A percentile compares a stretch with the other conserved stretches of the same genome.
phyloP scores from a whole-genome alignment of 805 yeast genomes.

The Schizosaccharomyces lindneri region DNA sequence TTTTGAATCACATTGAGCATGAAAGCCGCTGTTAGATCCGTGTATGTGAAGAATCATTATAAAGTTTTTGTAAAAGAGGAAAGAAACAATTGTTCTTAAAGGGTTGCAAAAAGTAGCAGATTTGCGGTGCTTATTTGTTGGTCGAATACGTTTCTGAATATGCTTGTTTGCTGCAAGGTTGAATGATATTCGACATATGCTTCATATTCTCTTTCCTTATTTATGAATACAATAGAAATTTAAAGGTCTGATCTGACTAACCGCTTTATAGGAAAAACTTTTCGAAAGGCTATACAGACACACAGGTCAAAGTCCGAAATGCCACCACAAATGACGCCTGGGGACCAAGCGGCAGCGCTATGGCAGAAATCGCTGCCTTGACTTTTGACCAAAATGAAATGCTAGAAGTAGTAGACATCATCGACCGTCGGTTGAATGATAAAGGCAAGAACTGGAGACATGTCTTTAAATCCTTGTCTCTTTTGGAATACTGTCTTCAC shows the following conservation, averaged over 20 bases:
- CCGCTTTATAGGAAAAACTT: conserved; percentile 31
- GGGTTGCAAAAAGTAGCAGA: no score
- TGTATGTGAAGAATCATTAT: background rate
- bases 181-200: no score
- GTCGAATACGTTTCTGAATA: no score
- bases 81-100: background rate
- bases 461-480: conserved; percentile 69
- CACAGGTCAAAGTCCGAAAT: conserved; percentile 71
- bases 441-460: conserved; percentile 96
- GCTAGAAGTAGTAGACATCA: conserved; percentile 77
- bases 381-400: conserved; percentile 53
- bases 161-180: no score
- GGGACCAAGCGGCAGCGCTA: conserved; percentile 57
- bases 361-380: conserved; percentile 60
- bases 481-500: conserved; percentile 68
- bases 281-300: conserved; percentile 65
- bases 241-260: background rate
- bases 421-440: conserved; percentile 76
- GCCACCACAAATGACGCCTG: conserved; percentile 74
- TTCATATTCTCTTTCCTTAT: no score
- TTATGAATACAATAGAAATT: no score
- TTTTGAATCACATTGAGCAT: background rate
- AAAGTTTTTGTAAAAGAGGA: background rate
- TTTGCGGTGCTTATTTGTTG: no score
- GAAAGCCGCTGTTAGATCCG: background rate